Evolutionary conservation across 106 monocot species (phyloP).

Genomic region (Triglochin maritima): DNA sequence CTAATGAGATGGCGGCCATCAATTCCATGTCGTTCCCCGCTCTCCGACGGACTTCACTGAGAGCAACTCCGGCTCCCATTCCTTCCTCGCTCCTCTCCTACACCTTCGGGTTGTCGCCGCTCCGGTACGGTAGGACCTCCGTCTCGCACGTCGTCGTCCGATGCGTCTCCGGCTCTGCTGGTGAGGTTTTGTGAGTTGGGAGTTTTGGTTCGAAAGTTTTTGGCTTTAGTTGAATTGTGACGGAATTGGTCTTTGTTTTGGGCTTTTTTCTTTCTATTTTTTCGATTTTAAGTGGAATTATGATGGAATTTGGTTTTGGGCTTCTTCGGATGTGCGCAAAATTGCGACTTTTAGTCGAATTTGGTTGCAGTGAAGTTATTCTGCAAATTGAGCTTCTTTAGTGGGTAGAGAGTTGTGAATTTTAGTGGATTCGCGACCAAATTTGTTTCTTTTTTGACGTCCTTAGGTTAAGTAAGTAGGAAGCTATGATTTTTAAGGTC

Average conservation of each 20-base stretch:
- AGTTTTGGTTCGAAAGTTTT: neutral
- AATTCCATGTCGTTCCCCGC: neutral
- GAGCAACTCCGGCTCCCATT: neutral
- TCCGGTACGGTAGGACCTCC: neutral
- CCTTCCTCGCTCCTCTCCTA: neutral
- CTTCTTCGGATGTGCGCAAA: neutral
- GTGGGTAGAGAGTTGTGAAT: too few species aligned
- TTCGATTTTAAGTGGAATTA: neutral
- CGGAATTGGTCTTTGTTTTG: neutral
- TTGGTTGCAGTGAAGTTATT: too few species aligned
- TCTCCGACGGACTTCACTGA: neutral
- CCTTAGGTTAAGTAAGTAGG: too few species aligned
- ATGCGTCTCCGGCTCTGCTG: neutral
- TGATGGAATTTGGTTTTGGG: neutral
- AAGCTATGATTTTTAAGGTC: too few species aligned
- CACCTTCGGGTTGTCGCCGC: neutral
- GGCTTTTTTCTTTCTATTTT: too few species aligned
- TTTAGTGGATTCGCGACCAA: too few species aligned
- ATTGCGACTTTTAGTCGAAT: neutral
- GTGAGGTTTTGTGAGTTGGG: neutral
- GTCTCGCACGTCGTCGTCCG: neutral
- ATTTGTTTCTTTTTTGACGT: too few species aligned
- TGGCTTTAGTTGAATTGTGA: neutral
- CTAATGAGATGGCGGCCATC: conserved; percentile 1
- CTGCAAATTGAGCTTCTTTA: too few species aligned